Conservation (phyloP, 1,139 yeast genomes). For the Pichia sp. region DNA sequence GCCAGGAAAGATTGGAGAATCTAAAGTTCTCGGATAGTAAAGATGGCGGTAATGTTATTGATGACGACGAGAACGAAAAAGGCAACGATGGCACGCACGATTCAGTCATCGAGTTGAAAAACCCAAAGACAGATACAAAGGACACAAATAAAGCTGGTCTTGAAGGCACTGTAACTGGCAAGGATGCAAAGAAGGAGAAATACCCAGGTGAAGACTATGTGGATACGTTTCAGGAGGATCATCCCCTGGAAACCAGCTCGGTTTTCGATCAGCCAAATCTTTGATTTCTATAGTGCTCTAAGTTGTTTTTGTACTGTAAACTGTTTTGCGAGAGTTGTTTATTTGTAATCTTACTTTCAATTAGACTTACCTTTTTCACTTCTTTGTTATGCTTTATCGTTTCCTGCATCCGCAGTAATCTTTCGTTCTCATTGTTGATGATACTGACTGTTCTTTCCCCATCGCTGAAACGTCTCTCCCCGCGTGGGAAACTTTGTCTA, state of each 20-base stretch:
- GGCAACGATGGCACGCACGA: neutral
- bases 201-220: neutral
- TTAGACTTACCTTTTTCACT: constrained; percentile 35
- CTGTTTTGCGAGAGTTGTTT: constrained; percentile 38
- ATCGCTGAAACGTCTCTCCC: constrained; percentile 25
- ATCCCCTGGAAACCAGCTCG: constrained; percentile 22
- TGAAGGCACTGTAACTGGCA: neutral
- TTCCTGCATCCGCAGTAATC: constrained; percentile 15
- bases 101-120: neutral
- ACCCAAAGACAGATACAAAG: neutral
- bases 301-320: constrained; percentile 54
- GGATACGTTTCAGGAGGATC: constrained; percentile 7
- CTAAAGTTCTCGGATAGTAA: constrained; percentile 10
- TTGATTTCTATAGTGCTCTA: constrained; percentile 64
- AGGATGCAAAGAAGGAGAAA: neutral
- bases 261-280: constrained; percentile 21
- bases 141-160: neutral
- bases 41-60: neutral
- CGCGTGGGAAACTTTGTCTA: constrained; percentile 36
- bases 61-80: constrained; percentile 6
- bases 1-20: constrained; percentile 55
- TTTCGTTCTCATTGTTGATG: constrained; percentile 39
- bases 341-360: constrained; percentile 45
- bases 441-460: constrained; percentile 53
- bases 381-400: constrained; percentile 33